Evolutionary conservation across 768 basidiomycete genomes (phyloP).

Genomic region (Tulasnella sp.): DNA sequence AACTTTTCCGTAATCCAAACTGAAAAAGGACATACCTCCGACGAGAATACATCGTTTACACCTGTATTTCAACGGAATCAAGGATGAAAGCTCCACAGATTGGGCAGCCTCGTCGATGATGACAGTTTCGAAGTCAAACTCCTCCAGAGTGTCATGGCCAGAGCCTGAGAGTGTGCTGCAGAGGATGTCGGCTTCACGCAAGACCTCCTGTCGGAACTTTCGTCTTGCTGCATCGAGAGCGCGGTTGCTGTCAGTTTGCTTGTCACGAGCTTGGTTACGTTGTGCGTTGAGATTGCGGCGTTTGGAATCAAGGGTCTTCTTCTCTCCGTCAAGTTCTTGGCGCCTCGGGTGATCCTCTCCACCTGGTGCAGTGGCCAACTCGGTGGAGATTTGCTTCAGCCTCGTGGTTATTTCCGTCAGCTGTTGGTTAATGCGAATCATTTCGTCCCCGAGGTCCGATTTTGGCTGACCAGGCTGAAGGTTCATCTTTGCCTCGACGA

Average conservation of each 20-base stretch:
- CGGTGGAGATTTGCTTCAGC: slow-evolving; percentile 42
- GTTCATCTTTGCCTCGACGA: slow-evolving; percentile 45
- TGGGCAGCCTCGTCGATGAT: slow-evolving; percentile 99
- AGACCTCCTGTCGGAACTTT: slow-evolving; percentile 62
- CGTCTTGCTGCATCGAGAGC: slow-evolving; percentile 76
- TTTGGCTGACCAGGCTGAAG: slow-evolving; percentile 28
- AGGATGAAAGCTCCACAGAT: slow-evolving; percentile 85
- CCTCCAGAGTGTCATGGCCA: slow-evolving; percentile 77
- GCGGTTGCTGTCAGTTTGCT: slow-evolving; percentile 69
- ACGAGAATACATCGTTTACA: slow-evolving; percentile 85
- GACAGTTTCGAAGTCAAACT: slow-evolving; percentile 86
- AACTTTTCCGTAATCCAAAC: not conserved
- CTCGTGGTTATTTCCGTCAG: slow-evolving; percentile 55
- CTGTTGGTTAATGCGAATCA: slow-evolving; percentile 53
- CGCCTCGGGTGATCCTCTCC: slow-evolving; percentile 48
- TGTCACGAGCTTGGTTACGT: slow-evolving; percentile 71
- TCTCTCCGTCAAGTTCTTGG: slow-evolving; percentile 59
- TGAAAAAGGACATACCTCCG: slow-evolving; percentile 50
- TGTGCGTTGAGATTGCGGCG: slow-evolving; percentile 57
- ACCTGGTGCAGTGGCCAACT: slow-evolving; percentile 35
- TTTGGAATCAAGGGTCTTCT: slow-evolving; percentile 55
- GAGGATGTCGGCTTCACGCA: slow-evolving; percentile 85
- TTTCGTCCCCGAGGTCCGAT: slow-evolving; percentile 34
- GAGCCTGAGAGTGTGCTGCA: slow-evolving; percentile 90
- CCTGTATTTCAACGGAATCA: slow-evolving; percentile 89